These are phyloP conservation scores for Aspergillus cejpii DNA, from an alignment of 2,329 filamentous ascomycete genomes.

Conservation along the genomic window DNA sequence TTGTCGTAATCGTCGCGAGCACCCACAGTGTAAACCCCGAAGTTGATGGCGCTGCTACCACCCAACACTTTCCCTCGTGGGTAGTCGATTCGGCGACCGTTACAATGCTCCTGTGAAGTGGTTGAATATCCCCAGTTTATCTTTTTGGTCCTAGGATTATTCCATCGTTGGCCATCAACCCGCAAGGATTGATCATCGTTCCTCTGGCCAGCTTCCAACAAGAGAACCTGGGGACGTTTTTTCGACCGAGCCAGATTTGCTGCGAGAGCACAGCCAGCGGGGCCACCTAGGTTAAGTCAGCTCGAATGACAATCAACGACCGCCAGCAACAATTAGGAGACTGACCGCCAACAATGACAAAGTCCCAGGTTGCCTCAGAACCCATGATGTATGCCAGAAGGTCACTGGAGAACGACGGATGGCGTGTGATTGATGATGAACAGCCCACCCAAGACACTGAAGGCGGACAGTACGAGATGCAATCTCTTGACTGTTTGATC, in stretches of 20 bases:
- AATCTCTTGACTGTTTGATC: no score
- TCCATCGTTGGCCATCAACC: constrained; percentile 51
- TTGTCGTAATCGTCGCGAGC: constrained; percentile 56
- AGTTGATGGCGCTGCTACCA: constrained; percentile 51
- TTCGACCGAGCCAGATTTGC: constrained; percentile 45
- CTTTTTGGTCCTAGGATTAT: constrained; percentile 45
- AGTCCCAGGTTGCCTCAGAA: constrained; percentile 8
- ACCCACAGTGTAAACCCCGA: constrained; percentile 50
- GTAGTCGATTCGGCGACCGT: constrained; percentile 44
- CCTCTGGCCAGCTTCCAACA: constrained; percentile 54
- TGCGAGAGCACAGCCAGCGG: constrained; percentile 54
- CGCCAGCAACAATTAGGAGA: background rate
- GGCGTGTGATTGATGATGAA: no score
- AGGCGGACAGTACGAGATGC: no score
- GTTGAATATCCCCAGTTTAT: constrained; percentile 52
- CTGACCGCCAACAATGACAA: constrained; percentile 19
- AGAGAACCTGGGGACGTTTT: constrained; percentile 48
- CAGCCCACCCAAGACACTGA: no score
- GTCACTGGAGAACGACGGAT: no score
- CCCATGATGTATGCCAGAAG: constrained; percentile 5
- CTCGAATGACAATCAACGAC: background rate
- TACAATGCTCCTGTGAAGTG: constrained; percentile 41
- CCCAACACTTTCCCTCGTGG: constrained; percentile 48
- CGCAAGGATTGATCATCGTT: constrained; percentile 46
- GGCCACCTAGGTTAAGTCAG: constrained; percentile 44